Evolutionary conservation across 441 rosid genomes (phyloP), one percentile per base, ranked within the genome.

Genomic region (Aleurites moluccanus): DNA sequence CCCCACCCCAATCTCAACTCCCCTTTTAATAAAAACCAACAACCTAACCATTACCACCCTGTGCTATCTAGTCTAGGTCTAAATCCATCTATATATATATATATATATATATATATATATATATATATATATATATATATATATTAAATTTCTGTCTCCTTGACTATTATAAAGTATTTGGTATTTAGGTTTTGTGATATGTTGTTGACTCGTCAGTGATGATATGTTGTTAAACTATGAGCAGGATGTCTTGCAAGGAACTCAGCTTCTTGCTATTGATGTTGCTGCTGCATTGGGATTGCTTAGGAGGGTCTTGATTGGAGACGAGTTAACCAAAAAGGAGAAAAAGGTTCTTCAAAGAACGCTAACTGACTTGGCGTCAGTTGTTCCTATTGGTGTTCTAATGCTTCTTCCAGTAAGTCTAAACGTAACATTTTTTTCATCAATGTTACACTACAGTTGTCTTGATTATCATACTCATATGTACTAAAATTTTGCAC

Each of bases 401-500:
- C 82, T 93, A 77, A 96, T 96, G 99, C 98, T 96, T 83, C 98
- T 96, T 80, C 98, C 99, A 50, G 98, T 96, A 77, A 90, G 97
- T 88, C 47, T 56, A 78, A 61, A 52, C 42, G 8, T 70, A 6
- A n/a, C 28, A 65, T 25, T 40, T 21, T 20, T 55, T 33, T 76
- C 44, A 9, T 11, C 25, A 18, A 28, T 57, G 28, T 28, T 35
- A 73, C 40, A n/a, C 7, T 66, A 5, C 20, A 52, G 57, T 6
- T 60, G 18, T 42, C 13, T 70, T 30, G 61, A 38, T 63, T 61
- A 40, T 67, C 49, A 42, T 73, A 15, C 25, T 60, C 21, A n/a
- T n/a, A 47, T 23, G n/a, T 30, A n/a, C 8, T 16, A 28, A 35
- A 21, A 52, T 33, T 64, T 14, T 47, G 62, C 5, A 20, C 14